Conservation (phyloP, 192 early-diverging fungal genomes). For the Rhizophagus sp. region DNA sequence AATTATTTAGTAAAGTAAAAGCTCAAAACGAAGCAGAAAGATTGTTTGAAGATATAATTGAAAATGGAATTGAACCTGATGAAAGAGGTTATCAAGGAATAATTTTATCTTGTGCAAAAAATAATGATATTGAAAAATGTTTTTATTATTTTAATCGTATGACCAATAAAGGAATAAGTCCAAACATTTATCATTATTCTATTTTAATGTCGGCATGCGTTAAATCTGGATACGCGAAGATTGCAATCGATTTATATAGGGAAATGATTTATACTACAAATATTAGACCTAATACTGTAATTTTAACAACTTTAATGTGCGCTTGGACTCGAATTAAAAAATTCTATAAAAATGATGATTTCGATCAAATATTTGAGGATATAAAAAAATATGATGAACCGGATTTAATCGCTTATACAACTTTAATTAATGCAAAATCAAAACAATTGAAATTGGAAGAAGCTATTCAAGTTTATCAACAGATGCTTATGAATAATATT, state of each 20-base stretch:
- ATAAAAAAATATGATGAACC: constrained; percentile 20
- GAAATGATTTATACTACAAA: neutral
- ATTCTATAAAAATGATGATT: neutral
- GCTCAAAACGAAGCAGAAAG: neutral
- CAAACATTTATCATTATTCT: neutral
- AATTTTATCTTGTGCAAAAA: neutral
- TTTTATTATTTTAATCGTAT: constrained; percentile 12
- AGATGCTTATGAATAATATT: constrained; percentile 20
- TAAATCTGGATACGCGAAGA: neutral
- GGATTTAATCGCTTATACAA: constrained; percentile 24
- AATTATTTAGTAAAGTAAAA: neutral
- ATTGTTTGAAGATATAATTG: neutral
- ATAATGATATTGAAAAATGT: neutral
- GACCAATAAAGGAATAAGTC: neutral
- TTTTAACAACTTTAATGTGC: constrained; percentile 6
- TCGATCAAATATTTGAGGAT: constrained; percentile 15
- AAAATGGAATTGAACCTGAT: neutral
- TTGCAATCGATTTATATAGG: neutral
- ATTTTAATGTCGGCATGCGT: constrained; percentile 3
- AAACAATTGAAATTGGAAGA: neutral
- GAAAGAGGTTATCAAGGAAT: neutral
- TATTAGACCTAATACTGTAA: neutral
- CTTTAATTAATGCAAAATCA: constrained; percentile 20
- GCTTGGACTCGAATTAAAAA: neutral
- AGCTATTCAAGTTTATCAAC: constrained; percentile 18